Conservation (phyloP, 2,329 filamentous ascomycete genomes). For the Whalleya microplaca region DNA sequence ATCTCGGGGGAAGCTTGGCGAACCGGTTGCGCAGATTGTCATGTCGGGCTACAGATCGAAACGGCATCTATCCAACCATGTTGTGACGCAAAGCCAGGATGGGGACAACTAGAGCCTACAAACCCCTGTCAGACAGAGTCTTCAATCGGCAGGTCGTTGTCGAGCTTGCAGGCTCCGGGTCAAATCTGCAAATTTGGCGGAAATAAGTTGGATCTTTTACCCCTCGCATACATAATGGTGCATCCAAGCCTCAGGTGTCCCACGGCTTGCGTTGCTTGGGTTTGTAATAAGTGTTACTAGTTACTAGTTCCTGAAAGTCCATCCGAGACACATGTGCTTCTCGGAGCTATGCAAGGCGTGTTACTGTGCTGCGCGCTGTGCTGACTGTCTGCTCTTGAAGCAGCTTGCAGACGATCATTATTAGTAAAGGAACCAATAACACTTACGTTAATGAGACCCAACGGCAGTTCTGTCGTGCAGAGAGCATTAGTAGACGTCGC, state of each 20-base stretch:
- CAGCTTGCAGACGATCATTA: background rate
- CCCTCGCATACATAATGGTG: constrained; percentile 24
- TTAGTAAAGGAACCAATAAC: background rate
- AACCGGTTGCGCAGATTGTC: constrained; percentile 17
- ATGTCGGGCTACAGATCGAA: constrained; percentile 19
- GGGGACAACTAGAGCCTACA: constrained; percentile 16
- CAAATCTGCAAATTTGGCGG: constrained; percentile 23
- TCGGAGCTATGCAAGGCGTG: background rate
- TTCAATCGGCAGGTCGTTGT: constrained; percentile 31
- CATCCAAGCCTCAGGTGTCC: constrained; percentile 24
- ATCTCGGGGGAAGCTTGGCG: constrained; percentile 20
- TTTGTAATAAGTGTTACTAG: constrained; percentile 1
- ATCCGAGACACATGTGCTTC: background rate
- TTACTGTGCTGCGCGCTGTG: background rate
- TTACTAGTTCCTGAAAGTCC: constrained; percentile 13
- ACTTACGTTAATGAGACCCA: background rate
- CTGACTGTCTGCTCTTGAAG: background rate
- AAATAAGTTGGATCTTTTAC: constrained; percentile 22
- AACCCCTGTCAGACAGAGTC: constrained; percentile 24
- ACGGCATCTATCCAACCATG: constrained; percentile 12
- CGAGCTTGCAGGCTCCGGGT: constrained; percentile 18
- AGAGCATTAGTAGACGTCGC: background rate
- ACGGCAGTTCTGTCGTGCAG: background rate
- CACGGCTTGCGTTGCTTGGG: constrained; percentile 20
- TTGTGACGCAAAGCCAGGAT: constrained; percentile 27